Base-by-base conservation (phyloP, 768 basidiomycete species). In the Boletus vermiculosoides region DNA sequence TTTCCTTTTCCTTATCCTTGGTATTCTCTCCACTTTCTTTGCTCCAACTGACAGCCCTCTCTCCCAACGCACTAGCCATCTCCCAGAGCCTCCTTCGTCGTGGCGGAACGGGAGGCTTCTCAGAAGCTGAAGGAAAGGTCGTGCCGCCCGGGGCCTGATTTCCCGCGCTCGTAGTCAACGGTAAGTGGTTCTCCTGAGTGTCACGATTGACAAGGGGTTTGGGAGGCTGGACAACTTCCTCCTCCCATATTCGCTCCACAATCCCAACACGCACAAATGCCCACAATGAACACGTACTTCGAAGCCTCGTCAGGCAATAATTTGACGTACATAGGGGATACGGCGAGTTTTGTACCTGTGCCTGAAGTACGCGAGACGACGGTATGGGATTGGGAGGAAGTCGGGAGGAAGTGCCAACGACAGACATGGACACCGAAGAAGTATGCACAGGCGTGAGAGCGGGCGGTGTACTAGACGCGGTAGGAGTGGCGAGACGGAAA, bases 281-380 rank as follows among this genome's bases (percentile, higher is more conserved):
- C 93, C 94, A 97, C 15, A 96, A 75, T 5, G 87, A 88, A 71
- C 93, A 95, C n/a, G 94, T 92, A 37, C 87, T 80, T 13, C 94
- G 84, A 20, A 97, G 77, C 9, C 94, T 83, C 6, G 81, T 75
- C 16, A 96, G 77, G 69, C 94, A 96, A 87, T 93, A 96, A n/a
- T 90, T 86, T 18, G 82, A 83, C 12, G 81, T 76, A 65, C 94
- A 97, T 3, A 97, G 76, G 1, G 94, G 92, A 70, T 96, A 60
- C 8, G 70, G 72, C 7, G 46, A 50, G 22, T 63, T 63, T 33
- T 68, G 68, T 20, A 60, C 40, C 31, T 71, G 71, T 36, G 59
- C n/a, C 28, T 62, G 52, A 18, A 59, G 59, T 20, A 63, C 57
- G 23, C 70, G 70, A 15, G 71, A 90, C 18, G 87, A 78, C 2